phyloP scores from a whole-genome alignment of 1,284 basidiomycete species.

The Chalciporus sp. region DNA sequence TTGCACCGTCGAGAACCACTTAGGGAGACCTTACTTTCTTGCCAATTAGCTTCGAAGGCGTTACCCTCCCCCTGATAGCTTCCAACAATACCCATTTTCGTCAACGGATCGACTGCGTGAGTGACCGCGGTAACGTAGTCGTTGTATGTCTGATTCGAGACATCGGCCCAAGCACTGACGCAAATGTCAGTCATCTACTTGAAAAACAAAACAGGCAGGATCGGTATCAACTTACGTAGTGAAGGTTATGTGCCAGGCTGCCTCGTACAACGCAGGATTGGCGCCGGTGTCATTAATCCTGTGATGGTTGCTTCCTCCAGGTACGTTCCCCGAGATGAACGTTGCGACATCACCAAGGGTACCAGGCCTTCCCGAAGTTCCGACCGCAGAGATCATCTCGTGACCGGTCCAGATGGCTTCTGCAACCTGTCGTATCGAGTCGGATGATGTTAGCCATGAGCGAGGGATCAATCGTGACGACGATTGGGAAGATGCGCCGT shows the following conservation, averaged over 20 bases:
- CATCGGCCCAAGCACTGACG: slow-evolving; percentile 1
- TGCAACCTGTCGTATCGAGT: slow-evolving; percentile 2
- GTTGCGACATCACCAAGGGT: slow-evolving; percentile 1
- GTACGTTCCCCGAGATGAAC: not conserved
- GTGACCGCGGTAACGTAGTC: not conserved
- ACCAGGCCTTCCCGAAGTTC: not conserved
- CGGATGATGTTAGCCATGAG: not conserved
- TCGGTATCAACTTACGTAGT: not conserved
- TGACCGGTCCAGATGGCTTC: slow-evolving; percentile 9
- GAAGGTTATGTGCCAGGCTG: slow-evolving; percentile 2
- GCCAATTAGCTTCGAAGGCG: slow-evolving; percentile 5
- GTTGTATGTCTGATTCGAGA: slow-evolving; percentile 1
- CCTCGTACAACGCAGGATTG: slow-evolving; percentile 10
- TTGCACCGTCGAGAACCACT: not conserved
- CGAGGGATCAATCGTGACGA: slow-evolving; percentile 9
- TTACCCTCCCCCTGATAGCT: slow-evolving; percentile 12
- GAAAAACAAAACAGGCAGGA: not conserved
- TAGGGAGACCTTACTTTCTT: slow-evolving; percentile 3
- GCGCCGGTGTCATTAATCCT: slow-evolving; percentile 3
- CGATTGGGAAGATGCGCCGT: slow-evolving; percentile 2
- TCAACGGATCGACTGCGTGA: slow-evolving; percentile 1
- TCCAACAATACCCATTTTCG: slow-evolving; percentile 2
- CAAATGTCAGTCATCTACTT: not conserved
- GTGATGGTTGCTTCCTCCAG: slow-evolving; percentile 1
- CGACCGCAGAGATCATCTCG: not conserved